phyloP scores from a whole-genome alignment of 768 basidiomycete species.

The Leccinum variicolor region DNA sequence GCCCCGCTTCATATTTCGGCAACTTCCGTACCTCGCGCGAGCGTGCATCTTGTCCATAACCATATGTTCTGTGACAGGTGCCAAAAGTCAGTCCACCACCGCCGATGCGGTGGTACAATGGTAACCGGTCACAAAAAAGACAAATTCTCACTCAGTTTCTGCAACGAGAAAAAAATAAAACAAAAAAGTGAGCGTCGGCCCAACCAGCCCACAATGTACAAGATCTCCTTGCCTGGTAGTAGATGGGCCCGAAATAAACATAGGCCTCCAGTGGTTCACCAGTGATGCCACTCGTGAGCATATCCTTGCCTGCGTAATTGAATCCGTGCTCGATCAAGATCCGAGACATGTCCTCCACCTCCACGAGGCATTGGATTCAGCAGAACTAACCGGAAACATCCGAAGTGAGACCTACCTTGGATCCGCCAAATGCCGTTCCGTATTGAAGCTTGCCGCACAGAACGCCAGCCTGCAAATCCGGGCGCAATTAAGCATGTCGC shows the following conservation, averaged over 20 bases:
- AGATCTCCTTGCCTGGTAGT: constrained; percentile 74
- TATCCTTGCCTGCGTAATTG: constrained; percentile 98
- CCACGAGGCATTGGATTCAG: constrained; percentile 6
- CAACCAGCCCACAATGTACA: constrained; percentile 3
- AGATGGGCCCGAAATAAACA: constrained; percentile 98
- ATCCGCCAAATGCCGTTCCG: constrained; percentile 96
- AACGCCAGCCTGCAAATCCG: constrained; percentile 71
- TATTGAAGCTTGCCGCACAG: constrained; percentile 86
- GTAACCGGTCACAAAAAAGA: background rate
- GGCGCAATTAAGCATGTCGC: background rate
- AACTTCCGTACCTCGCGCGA: constrained; percentile 69
- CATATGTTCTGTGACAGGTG: constrained; percentile 74
- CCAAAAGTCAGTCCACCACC: constrained; percentile 12
- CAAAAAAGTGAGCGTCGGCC: background rate
- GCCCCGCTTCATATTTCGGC: constrained; percentile 6
- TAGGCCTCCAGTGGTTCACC: constrained; percentile 96
- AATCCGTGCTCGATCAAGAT: constrained; percentile 95
- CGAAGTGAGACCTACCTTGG: constrained; percentile 57
- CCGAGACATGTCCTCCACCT: constrained; percentile 98
- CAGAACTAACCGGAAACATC: constrained; percentile 2
- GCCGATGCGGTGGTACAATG: background rate
- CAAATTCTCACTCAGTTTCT: constrained; percentile 85
- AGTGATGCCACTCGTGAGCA: constrained; percentile 97
- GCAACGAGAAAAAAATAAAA: constrained; percentile 3
- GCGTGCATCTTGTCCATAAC: constrained; percentile 99